These are phyloP conservation scores for Paecilomyces sp. DNA, from an alignment of 2,329 filamentous ascomycete genomes.

Conservation along the genomic window DNA sequence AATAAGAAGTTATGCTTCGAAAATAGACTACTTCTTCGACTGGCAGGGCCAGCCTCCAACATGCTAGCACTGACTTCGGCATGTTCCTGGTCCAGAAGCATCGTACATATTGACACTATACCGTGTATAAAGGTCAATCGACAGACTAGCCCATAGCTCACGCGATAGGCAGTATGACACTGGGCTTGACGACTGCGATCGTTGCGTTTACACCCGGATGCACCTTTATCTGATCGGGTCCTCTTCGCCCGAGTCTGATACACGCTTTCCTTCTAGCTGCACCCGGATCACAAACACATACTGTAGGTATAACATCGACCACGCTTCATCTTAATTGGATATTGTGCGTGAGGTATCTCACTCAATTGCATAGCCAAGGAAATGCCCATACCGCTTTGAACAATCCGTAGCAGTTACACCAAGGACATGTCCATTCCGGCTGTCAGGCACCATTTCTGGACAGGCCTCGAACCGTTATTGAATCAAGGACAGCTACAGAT, in stretches of 20 bases:
- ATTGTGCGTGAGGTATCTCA: no score
- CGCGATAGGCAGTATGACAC: background rate
- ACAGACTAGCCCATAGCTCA: background rate
- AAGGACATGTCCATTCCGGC: background rate
- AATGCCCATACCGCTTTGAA: background rate
- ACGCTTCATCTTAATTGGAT: no score
- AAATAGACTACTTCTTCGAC: background rate
- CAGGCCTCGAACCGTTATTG: background rate
- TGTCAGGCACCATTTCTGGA: background rate
- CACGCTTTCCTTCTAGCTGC: background rate
- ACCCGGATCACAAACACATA: background rate
- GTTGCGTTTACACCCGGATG: background rate
- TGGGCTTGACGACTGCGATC: background rate
- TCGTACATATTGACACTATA: background rate
- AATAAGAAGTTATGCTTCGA: background rate
- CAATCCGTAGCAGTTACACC: background rate
- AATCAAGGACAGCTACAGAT: background rate
- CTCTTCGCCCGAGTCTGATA: background rate
- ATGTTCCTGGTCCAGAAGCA: background rate
- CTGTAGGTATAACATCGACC: no score
- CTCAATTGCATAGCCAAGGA: no score
- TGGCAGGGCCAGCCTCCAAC: background rate
- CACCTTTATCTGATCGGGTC: background rate
- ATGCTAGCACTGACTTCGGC: background rate
- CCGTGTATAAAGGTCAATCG: no score